These are phyloP conservation scores for Primulina eburnea DNA, from an alignment of 257 asterid genomes.

Conservation along the genomic window DNA sequence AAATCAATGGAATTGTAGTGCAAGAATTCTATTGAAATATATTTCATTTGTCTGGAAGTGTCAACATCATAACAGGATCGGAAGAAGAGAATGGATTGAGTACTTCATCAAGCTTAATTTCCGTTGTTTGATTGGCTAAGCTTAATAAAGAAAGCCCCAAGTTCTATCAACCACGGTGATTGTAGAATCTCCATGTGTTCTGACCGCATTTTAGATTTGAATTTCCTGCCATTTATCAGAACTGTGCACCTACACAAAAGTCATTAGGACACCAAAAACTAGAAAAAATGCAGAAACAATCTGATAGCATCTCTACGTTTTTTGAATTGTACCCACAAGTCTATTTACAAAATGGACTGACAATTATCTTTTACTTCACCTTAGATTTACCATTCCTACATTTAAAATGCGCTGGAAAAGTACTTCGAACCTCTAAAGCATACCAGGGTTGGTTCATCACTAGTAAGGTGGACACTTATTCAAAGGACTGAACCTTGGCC, in stretches of 20 bases:
- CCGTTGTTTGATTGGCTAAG: constrained; percentile 37
- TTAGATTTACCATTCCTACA: too few species aligned
- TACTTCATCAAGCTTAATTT: constrained; percentile 31
- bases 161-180: constrained; percentile 85
- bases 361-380: too few species aligned
- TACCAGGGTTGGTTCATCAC: too few species aligned
- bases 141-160: constrained; percentile 73
- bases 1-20: too few species aligned
- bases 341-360: too few species aligned
- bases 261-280: not conserved
- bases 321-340: not conserved
- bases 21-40: too few species aligned
- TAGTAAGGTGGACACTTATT: too few species aligned
- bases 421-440: too few species aligned
- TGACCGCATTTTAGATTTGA: constrained; percentile 61
- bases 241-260: constrained; percentile 56
- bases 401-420: too few species aligned
- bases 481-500: too few species aligned
- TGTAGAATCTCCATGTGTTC: constrained; percentile 71
- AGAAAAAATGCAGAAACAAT: not conserved
- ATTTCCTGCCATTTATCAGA: constrained; percentile 71
- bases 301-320: not conserved
- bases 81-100: constrained; percentile 42
- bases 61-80: constrained; percentile 51
- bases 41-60: constrained; percentile 43